Conservation (phyloP, 169 alveolate species). For the Cryptosporidium xiaoi region DNA sequence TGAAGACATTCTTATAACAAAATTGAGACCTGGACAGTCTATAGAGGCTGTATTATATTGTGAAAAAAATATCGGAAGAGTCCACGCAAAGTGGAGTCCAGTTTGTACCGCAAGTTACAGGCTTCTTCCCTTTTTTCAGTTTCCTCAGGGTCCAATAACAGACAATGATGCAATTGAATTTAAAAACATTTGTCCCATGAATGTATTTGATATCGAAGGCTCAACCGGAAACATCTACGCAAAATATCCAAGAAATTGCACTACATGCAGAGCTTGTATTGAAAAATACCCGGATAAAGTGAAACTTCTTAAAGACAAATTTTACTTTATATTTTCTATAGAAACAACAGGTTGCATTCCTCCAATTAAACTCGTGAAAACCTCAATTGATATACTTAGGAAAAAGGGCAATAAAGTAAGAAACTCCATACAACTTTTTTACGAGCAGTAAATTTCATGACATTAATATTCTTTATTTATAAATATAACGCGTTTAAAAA, state of each 20-base stretch:
- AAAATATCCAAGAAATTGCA: constrained; percentile 92
- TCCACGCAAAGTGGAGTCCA: constrained; percentile 99
- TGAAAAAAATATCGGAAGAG: constrained; percentile 96
- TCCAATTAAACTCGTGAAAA: constrained; percentile 80
- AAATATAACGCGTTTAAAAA: not conserved
- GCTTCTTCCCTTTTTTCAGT: constrained; percentile 88
- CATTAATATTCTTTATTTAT: not conserved
- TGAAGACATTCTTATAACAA: constrained; percentile 94
- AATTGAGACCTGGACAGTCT: constrained; percentile 94
- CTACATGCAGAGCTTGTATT: constrained; percentile 97
- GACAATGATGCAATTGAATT: constrained; percentile 91
- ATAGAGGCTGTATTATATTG: constrained; percentile 90
- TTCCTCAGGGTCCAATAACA: constrained; percentile 80
- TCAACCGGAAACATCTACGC: constrained; percentile 86
- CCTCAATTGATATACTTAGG: constrained; percentile 77
- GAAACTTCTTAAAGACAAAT: constrained; percentile 83
- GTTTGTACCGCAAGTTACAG: constrained; percentile 98
- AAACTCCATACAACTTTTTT: constrained; percentile 70
- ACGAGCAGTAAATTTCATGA: constrained; percentile 21
- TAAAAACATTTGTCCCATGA: constrained; percentile 92
- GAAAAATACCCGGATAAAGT: constrained; percentile 89
- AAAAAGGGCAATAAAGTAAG: constrained; percentile 76
- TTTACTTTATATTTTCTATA: constrained; percentile 87
- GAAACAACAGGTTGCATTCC: constrained; percentile 85
- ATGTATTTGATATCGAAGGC: constrained; percentile 93